These are phyloP conservation scores for Aphanomyces cochlioides DNA, from an alignment of 352 stramenopile species.

Conservation along the genomic window DNA sequence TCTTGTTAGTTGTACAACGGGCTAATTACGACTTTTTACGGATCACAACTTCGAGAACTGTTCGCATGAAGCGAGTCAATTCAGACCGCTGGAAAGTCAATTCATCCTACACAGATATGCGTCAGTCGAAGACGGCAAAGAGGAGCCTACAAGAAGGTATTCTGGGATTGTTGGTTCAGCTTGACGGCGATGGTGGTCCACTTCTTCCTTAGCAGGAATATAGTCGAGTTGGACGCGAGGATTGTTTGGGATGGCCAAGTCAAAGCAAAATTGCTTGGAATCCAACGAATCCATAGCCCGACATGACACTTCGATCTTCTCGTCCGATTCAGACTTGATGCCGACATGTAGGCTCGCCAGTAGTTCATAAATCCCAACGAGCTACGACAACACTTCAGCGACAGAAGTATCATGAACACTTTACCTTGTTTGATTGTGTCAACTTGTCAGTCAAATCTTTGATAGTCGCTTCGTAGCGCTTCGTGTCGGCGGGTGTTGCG, in stretches of 20 bases:
- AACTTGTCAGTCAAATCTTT: conserved; percentile 44
- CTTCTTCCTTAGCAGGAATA: conserved; percentile 38
- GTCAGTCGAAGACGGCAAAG: not conserved
- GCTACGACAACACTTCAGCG: conserved; percentile 35
- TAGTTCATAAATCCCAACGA: conserved; percentile 72
- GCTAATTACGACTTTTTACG: conserved; percentile 51
- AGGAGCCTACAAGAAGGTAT: conserved; percentile 17
- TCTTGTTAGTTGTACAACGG: not conserved
- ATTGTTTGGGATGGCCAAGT: conserved; percentile 62
- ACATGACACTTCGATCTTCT: conserved; percentile 57
- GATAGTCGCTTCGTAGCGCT: conserved; percentile 2
- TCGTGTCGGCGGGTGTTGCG: not conserved
- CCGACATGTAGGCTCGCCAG: conserved; percentile 74
- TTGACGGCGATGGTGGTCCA: conserved; percentile 20
- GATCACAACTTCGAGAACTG: conserved; percentile 76
- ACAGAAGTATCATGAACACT: not conserved
- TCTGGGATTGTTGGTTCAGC: conserved; percentile 2
- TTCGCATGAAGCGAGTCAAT: conserved; percentile 82
- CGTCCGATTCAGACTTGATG: conserved; percentile 55
- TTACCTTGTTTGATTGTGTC: conserved; percentile 69
- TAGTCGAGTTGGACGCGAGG: conserved; percentile 77
- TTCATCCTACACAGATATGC: conserved; percentile 47
- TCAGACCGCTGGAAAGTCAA: conserved; percentile 74
- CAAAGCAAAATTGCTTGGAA: conserved; percentile 67
- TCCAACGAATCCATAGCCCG: conserved; percentile 60